Base-by-base conservation (phyloP, 768 basidiomycete genomes). In the Lactifluus volemus region DNA sequence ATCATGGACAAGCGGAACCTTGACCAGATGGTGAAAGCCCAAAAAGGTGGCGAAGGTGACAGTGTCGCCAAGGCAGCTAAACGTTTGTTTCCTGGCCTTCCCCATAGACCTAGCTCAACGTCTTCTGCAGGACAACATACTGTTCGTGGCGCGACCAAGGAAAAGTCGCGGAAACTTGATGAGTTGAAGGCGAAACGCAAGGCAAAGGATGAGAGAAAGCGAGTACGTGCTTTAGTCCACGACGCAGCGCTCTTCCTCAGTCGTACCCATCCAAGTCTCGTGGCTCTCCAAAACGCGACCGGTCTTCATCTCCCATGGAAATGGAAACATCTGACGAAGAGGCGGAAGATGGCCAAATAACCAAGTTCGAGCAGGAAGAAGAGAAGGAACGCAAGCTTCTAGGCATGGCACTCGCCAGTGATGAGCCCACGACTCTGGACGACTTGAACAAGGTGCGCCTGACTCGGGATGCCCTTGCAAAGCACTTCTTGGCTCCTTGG, bases 291-390 rank as follows among this genome's bases (percentile, higher is more conserved):
- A 83, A 83, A 68, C 81, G 83, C 19, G 85, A 88, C 51, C 81
- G 85, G 29, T 87, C 86, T 2, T 85, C 88, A 0, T 91, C 90
- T 21, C 86, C 89, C 1, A 88, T 86, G 80, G 88, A 89, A 68
- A 91, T 90, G 82, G 90, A 89, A 50, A 87, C 86, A 30, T 88
- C 86, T 34, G 88, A 89, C 49, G 92, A 88, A 14, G 90, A 90
- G 48, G 80, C 78, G 55, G 81, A 81, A 58, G 88, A 91, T 64
- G 89, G 89, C 0, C 85, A 88, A 70, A 86, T 90, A 59, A 84
- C 78, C 44, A 85, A 84, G 67, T 79, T 78, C 30, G 86, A 90
- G 59, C 84, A 89, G 63, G 84, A 88, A 65, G 87, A 90, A 68
- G 86, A 84, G 68, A 81, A 80, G 56, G 81, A 81, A 30, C 74